A percentile compares a stretch with the other conserved stretches of the same genome.
Conservation (phyloP, 139 green algal genomes). For the Pseudopediastrum boryanum region DNA sequence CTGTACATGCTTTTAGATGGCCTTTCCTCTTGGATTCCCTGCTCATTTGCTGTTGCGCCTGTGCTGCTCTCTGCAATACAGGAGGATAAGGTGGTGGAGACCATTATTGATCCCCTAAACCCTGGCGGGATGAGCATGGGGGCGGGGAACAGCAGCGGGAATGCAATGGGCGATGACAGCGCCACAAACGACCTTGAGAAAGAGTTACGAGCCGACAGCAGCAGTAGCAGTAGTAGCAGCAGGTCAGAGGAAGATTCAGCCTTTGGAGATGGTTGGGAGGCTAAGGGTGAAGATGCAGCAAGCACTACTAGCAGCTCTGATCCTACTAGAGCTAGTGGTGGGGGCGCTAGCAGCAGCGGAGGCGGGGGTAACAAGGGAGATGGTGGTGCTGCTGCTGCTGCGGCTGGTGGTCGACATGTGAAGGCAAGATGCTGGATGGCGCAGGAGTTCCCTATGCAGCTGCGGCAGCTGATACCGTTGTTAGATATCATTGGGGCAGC, state of each 20-base stretch:
- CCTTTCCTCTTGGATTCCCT: too few species aligned
- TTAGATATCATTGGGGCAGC: slow-evolving; percentile 79
- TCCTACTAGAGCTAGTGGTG: neutral
- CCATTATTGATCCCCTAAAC: slow-evolving; percentile 14
- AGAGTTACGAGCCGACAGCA: neutral
- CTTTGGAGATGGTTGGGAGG: neutral
- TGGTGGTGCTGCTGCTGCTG: neutral
- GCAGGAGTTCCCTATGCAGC: slow-evolving; percentile 23
- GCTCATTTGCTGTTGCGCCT: too few species aligned
- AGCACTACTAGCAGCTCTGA: slow-evolving; percentile 4
- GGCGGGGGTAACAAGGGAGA: neutral
- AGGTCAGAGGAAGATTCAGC: slow-evolving; percentile 4
- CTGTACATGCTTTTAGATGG: too few species aligned
- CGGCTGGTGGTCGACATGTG: slow-evolving; percentile 13
- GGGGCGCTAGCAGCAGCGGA: neutral
- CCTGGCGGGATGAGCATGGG: neutral
- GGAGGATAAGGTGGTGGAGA: slow-evolving; percentile 25
- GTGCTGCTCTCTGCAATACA: too few species aligned
- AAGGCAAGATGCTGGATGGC: slow-evolving; percentile 38
- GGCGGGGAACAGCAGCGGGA: neutral
- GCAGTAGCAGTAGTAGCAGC: slow-evolving; percentile 1
- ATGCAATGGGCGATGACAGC: neutral
- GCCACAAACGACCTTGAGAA: neutral
- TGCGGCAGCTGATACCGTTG: slow-evolving; percentile 77
- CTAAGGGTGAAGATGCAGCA: neutral